Base-by-base conservation (phyloP, 2,329 filamentous ascomycete species). In the Diaporthe caulivora region DNA sequence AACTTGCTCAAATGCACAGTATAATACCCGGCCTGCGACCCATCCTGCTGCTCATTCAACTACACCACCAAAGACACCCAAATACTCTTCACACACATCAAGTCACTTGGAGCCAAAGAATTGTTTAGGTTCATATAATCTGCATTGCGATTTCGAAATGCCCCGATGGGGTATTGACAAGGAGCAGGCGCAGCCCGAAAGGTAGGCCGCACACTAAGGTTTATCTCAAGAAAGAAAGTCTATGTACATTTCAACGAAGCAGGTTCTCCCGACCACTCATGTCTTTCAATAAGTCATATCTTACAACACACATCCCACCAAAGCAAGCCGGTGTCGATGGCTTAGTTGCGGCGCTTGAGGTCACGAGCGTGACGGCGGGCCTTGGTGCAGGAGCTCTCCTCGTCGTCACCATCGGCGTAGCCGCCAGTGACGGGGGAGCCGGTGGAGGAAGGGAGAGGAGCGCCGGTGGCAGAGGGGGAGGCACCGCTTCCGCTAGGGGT, bases 401-500 rank as follows among this genome's bases (percentile, higher is more conserved):
- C 72, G 13, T 42, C 67, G 53, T 31, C 57, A 18, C 57, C 44
- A 4, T 68, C 51, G 51, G 26, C 51, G n/a, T 49, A 70, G 67
- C 37, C 67, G 13, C 67, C 49, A 17, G 58, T 54, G 70, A 49
- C 40, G 60, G 34, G 47, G 9, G 57, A 67, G 58, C 58, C 42
- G 24, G 74, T 65, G 42, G 75, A 69, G 8, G 74, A 62, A 37
- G 70, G 58, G 58, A 64, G 51, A 26, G 67, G n/a, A 58, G 24
- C 77, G n/a, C 55, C 17, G 26, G 78, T 77, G 24, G 72, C 71
- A 8, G 71, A 51, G 34, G 76, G 74, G 47, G 74, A 60, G 34
- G 78, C 29, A 15, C 58, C 62, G 57, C 70, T 62, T 54, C 55
- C 77, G 47, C 76, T 78, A 31, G 77, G 75, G 3, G 74, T 69